Conservation (phyloP, 1,139 yeast species). For the Yamadazyma diospyri region DNA sequence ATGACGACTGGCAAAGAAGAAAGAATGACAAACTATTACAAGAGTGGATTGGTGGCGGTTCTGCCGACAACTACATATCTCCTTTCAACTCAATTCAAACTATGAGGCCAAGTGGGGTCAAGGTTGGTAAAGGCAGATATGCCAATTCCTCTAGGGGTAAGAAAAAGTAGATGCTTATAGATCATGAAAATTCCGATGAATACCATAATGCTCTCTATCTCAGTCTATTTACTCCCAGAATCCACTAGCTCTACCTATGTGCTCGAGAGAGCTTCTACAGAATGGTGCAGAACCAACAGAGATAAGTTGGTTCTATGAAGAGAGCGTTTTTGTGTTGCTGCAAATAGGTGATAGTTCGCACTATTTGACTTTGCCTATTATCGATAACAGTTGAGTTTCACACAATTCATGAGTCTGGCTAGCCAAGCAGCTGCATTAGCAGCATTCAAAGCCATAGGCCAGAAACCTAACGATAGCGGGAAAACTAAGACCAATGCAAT, state of each 20-base stretch:
- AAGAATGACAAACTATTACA: constrained; percentile 81
- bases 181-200: too few species aligned
- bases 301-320: too few species aligned
- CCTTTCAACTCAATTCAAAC: constrained; percentile 75
- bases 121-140: constrained; percentile 77
- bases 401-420: constrained; percentile 21
- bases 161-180: constrained; percentile 8
- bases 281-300: too few species aligned
- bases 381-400: too few species aligned
- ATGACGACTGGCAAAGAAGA: constrained; percentile 82
- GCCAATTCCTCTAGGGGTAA: constrained; percentile 56
- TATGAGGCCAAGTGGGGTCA: constrained; percentile 63
- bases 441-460: constrained; percentile 24
- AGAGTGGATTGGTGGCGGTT: constrained; percentile 92
- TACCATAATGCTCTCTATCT: too few species aligned
- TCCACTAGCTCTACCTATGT: too few species aligned
- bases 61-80: constrained; percentile 87
- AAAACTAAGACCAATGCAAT: not conserved
- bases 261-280: too few species aligned
- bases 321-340: too few species aligned
- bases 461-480: constrained; percentile 4
- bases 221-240: too few species aligned
- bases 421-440: constrained; percentile 37
- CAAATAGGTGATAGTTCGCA: too few species aligned
- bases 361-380: too few species aligned